A percentile compares a stretch with the other conserved stretches of the same genome.
phyloP scores from a whole-genome alignment of 164 flowering plant genomes.

The Piper longum region DNA sequence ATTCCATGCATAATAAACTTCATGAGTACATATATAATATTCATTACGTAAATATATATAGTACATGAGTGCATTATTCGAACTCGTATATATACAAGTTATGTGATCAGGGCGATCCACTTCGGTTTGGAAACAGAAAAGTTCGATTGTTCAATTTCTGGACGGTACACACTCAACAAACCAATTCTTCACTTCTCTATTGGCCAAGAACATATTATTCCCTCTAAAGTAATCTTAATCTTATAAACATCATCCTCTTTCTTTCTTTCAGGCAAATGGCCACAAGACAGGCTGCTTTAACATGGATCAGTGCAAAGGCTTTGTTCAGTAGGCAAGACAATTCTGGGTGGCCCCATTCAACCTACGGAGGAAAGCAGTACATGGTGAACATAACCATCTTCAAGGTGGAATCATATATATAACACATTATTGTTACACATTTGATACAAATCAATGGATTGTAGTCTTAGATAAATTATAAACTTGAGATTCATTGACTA shows the following conservation, averaged over 20 bases:
- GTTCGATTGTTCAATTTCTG: constrained; percentile 13
- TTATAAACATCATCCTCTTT: too few relatives aligned
- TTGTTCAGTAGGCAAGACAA: constrained; percentile 59
- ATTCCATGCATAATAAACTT: too few relatives aligned
- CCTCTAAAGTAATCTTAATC: too few relatives aligned
- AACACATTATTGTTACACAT: background rate
- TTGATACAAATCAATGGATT: background rate
- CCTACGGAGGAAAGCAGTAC: constrained; percentile 28
- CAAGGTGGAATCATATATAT: constrained; percentile 35
- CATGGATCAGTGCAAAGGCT: constrained; percentile 60
- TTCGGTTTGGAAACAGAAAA: background rate
- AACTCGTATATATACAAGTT: too few relatives aligned
- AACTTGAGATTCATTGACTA: background rate
- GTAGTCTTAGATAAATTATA: background rate
- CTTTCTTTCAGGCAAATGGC: constrained; percentile 13
- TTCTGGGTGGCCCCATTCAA: constrained; percentile 63
- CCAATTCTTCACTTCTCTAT: too few relatives aligned
- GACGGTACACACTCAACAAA: constrained; percentile 14
- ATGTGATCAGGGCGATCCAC: constrained; percentile 1
- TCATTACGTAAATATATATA: too few relatives aligned
- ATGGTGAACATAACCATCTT: constrained; percentile 53
- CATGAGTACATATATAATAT: too few relatives aligned
- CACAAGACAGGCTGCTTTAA: constrained; percentile 77
- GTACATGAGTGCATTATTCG: too few relatives aligned
- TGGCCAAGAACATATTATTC: too few relatives aligned